A percentile compares a stretch with the other conserved stretches of the same genome.
phyloP scores from a whole-genome alignment of 768 basidiomycete genomes.

The Leccinum barrowsii region DNA sequence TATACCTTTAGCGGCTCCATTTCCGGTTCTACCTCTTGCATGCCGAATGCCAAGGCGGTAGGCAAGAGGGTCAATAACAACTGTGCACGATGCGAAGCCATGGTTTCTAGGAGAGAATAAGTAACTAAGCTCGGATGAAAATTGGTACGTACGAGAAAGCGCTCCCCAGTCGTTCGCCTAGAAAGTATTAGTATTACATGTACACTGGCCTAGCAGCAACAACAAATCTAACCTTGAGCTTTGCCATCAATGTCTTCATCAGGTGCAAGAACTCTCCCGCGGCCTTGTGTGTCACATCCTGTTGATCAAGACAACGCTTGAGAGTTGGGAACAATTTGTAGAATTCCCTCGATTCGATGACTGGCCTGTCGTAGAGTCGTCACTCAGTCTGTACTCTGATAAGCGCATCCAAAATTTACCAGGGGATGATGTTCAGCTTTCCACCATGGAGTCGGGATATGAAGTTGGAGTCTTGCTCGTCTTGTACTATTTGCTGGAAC shows the following conservation, averaged over 20 bases:
- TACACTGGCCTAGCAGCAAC: neutral
- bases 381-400: neutral
- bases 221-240: constrained; percentile 46
- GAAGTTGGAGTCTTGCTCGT: constrained; percentile 59
- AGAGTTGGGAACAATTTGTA: constrained; percentile 48
- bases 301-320: constrained; percentile 45
- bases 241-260: constrained; percentile 63
- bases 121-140: neutral
- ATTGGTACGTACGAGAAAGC: constrained; percentile 42
- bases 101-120: constrained; percentile 35
- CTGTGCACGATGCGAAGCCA: constrained; percentile 44
- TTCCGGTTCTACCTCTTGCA: constrained; percentile 43
- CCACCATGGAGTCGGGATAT: constrained; percentile 56
- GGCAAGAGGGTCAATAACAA: constrained; percentile 39
- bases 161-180: constrained; percentile 64
- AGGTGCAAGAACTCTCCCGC: constrained; percentile 54
- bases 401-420: constrained; percentile 27
- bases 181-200: neutral
- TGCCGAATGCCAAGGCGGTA: constrained; percentile 46
- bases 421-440: constrained; percentile 53
- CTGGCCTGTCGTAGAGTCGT: constrained; percentile 32
- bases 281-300: constrained; percentile 43
- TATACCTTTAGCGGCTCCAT: constrained; percentile 48
- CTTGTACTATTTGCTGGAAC: constrained; percentile 55
- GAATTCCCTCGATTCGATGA: constrained; percentile 60